Conservation (phyloP, 1,284 basidiomycete species). For the Somion occarium region DNA sequence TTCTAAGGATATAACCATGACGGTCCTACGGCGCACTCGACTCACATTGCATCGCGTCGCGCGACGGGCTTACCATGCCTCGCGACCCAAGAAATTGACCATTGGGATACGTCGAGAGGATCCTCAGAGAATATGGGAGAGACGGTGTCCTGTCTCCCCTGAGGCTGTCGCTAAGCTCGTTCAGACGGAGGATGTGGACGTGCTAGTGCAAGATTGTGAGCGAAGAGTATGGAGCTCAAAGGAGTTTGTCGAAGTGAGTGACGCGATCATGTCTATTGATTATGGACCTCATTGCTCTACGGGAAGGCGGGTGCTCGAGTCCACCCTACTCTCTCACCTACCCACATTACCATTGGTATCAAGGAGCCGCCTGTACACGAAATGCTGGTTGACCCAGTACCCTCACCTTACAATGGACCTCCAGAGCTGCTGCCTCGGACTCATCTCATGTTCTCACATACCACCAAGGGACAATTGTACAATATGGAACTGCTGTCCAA, state of each 20-base stretch:
- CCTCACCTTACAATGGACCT: conserved; percentile 22
- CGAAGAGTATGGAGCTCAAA: conserved; percentile 66
- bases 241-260: conserved; percentile 62
- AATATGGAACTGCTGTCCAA: conserved; percentile 75
- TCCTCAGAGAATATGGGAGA: conserved; percentile 78
- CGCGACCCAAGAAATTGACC: conserved; percentile 26
- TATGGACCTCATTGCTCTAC: neutral
- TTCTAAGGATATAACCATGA: conserved; percentile 13
- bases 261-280: neutral
- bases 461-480: conserved; percentile 81
- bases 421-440: conserved; percentile 40
- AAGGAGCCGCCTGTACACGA: conserved; percentile 77
- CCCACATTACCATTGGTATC: conserved; percentile 80
- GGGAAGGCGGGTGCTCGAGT: conserved; percentile 71
- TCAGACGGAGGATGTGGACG: conserved; percentile 49
- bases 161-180: conserved; percentile 62
- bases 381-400: conserved; percentile 45
- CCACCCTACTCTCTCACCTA: conserved; percentile 51
- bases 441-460: conserved; percentile 89
- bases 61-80: conserved; percentile 1
- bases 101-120: conserved; percentile 78
- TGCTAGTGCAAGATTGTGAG: conserved; percentile 74
- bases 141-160: conserved; percentile 81
- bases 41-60: conserved; percentile 12
- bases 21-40: conserved; percentile 22